Base-by-base conservation (phyloP, 2,329 filamentous ascomycete genomes). In the Cryphonectria radicalis region DNA sequence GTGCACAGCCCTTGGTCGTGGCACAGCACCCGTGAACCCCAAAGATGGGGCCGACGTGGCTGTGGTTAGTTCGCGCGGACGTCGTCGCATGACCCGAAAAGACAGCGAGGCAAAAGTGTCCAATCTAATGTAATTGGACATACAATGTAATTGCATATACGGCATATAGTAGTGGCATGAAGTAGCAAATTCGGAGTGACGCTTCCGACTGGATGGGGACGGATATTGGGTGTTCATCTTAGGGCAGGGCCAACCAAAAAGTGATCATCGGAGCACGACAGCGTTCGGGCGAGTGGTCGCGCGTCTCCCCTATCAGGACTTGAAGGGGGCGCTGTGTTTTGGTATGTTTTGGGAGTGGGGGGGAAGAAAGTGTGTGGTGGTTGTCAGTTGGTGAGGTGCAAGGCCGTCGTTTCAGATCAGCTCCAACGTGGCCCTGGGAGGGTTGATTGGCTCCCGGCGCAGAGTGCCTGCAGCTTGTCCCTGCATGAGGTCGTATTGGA, bases 331-430 rank as follows among this genome's bases (percentile, higher is more conserved):
- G 14, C 28, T 59, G 11, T 66, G 64, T 57, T 57, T 53, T 53
- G 59, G 53, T 59, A 5, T 66, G 64, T 57, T 57, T 53, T 53
- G 59, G 53, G 37, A 42, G 50, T 37, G 19, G 22, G 35, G 65
- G 65, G 46, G n/a, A 28, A 19, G 65, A 35, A 14, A 14, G 22
- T 53, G 32, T 32, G 64, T 53, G 14, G 50, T 53, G 65, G 35
- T 64, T 46, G 35, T 43, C n/a, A 42, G 35, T 64, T 42, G 25
- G 37, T 19, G 25, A 46, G 35, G 37, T 28, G 62, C 37, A 4
- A 28, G 62, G 57, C 35, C 28, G 67, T 25, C 67, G 67, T 68
- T 63, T 68, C 67, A 68, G 67, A 68, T 63, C 59, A 57, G 40
- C 57, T 40, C 67, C 67, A 63, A 55, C 32, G 7, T 17, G 67